phyloP scores from a whole-genome alignment of 306 rosid species.

The Cicer judaicum region DNA sequence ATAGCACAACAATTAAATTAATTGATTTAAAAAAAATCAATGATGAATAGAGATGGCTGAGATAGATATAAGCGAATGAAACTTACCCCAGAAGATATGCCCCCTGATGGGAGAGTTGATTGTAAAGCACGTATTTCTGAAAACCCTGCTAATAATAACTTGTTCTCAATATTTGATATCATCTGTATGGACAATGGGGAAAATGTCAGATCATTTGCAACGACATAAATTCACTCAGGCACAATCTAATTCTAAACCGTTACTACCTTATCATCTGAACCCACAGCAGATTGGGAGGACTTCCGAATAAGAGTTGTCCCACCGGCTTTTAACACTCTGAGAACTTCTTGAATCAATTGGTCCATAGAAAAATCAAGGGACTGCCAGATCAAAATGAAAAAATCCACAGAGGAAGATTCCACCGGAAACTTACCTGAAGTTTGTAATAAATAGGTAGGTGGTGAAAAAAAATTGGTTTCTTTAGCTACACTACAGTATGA shows the following conservation, averaged over 20 bases:
- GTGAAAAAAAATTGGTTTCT: constrained; percentile 10
- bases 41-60: constrained; percentile 1
- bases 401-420: constrained; percentile 69
- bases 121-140: constrained; percentile 63
- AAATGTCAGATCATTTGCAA: constrained; percentile 40
- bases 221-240: constrained; percentile 6
- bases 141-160: constrained; percentile 79
- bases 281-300: constrained; percentile 54
- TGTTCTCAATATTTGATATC: constrained; percentile 59
- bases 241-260: not conserved
- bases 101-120: constrained; percentile 37
- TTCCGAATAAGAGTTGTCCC: constrained; percentile 61
- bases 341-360: constrained; percentile 66
- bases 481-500: constrained; percentile 34
- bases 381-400: constrained; percentile 56
- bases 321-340: constrained; percentile 74
- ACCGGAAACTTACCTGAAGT: constrained; percentile 69
- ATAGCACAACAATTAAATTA: not conserved
- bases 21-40: not conserved
- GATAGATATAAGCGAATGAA: constrained; percentile 23
- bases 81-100: constrained; percentile 57
- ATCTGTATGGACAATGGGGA: constrained; percentile 51
- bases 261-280: constrained; percentile 62
- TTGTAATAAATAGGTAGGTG: constrained; percentile 21
- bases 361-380: constrained; percentile 63